Percentiles rank a stretch among this genome's conserved stretches.
Conservation (phyloP, 2,329 filamentous ascomycete genomes). For the Hypoxylon sp. region DNA sequence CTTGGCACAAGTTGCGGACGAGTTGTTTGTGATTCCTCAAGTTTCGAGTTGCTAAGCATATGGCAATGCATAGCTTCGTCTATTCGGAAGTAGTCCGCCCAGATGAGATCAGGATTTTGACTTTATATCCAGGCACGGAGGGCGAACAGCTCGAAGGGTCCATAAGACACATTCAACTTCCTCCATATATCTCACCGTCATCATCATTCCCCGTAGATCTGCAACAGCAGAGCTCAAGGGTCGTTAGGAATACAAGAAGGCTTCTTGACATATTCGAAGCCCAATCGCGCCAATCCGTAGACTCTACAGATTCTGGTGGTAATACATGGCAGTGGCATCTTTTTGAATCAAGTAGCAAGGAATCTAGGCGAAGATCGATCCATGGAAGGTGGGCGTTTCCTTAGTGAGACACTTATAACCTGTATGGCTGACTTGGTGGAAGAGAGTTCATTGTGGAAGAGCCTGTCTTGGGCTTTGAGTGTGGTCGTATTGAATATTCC, state of each 20-base stretch:
- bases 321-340: conserved; percentile 23
- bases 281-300: conserved; percentile 7
- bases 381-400: conserved; percentile 20
- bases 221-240: conserved; percentile 7
- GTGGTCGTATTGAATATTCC: conserved; percentile 14
- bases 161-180: conserved; percentile 22
- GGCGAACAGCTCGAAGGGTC: conserved; percentile 17
- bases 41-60: not conserved
- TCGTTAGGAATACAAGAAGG: conserved; percentile 24
- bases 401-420: too few relatives aligned
- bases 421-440: not conserved
- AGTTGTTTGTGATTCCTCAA: not conserved
- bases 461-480: conserved; percentile 24
- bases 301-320: conserved; percentile 24
- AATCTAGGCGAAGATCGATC: conserved; percentile 20
- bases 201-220: conserved; percentile 8
- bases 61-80: conserved; percentile 8
- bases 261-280: conserved; percentile 35
- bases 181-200: conserved; percentile 9
- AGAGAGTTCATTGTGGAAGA: conserved; percentile 28
- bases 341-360: conserved; percentile 24
- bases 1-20: not conserved
- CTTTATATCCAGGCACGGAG: conserved; percentile 17
- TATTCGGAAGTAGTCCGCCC: conserved; percentile 20
- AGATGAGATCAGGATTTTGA: conserved; percentile 30